Base-by-base conservation (phyloP, 2,329 filamentous ascomycete species). In the Diplodia scrobiculata region DNA sequence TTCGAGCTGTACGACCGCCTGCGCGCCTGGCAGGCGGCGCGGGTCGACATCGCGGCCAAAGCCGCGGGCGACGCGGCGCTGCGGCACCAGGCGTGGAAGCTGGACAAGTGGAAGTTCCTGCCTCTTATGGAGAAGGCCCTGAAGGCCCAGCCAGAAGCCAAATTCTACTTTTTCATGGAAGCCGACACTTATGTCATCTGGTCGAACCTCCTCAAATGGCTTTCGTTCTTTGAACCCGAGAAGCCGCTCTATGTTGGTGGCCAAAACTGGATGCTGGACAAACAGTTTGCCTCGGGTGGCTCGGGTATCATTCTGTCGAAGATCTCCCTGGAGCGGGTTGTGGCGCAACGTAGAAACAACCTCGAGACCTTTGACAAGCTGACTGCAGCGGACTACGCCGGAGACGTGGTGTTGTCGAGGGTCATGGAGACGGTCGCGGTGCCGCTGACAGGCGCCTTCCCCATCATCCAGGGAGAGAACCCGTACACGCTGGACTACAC, bases 1-100 rank as follows among this genome's bases (percentile, higher is more conserved):
- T 86, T 86, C 71, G 76, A 81, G 66, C 77, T 85, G 59, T 85
- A 86, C 73, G 81, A 81, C 66, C 80, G 80, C 36, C 72, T 84
- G 19, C 77, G 9, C 4, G 27, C 32, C 1, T 54, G 50, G 62
- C 83, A 83, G 29, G 77, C 81, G 66, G 71, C 78, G 73, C 70
- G 77, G 70, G 52, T 81, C 78, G 41, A 76, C 74, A 6, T 73
- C 73, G 21, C 72, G 73, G n/a, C 76, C 77, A 45, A 45, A 45
- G 71, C 76, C 41, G 69, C 72, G 9, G 71, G 69, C 3, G 71
- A 73, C 50, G 74, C 74, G 75, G n/a, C 52, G 4, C 68, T 80
- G n/a, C 71, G 11, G 73, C 70, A 64, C 1, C 19, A 77, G 76
- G 73, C 68, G 1, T 76, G 74, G 73, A 68, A 68, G 5, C 66